A percentile compares a stretch with the other conserved stretches of the same genome.
phyloP scores from a whole-genome alignment of 768 basidiomycete genomes.

The Auricularia cornea region DNA sequence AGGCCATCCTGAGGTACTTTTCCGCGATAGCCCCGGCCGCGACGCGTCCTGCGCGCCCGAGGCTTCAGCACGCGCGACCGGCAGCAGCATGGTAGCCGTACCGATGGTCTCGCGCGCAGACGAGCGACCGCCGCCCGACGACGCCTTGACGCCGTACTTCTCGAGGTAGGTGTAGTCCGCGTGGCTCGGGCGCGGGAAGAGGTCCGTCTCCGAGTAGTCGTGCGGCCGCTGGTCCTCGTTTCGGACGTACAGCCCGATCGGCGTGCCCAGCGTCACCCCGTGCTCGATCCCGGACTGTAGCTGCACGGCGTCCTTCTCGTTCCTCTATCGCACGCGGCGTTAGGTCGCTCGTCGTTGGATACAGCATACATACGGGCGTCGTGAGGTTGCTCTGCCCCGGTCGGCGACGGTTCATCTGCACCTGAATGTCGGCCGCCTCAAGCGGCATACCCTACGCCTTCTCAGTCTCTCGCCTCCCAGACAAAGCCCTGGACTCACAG shows the following conservation, averaged over 20 bases:
- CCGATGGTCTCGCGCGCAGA: slow-evolving; percentile 97
- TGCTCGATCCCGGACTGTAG: slow-evolving; percentile 92
- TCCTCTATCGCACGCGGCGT: slow-evolving; percentile 43
- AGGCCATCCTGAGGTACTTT: slow-evolving; percentile 79
- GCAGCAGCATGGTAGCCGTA: slow-evolving; percentile 18
- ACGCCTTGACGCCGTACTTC: slow-evolving; percentile 96
- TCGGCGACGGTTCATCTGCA: slow-evolving; percentile 81
- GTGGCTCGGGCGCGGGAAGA: slow-evolving; percentile 94
- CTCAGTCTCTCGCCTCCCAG: background rate
- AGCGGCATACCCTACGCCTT: slow-evolving; percentile 66
- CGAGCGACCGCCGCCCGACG: slow-evolving; percentile 90
- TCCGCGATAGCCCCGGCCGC: slow-evolving; percentile 98
- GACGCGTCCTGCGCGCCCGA: slow-evolving; percentile 59
- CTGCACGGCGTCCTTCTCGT: slow-evolving; percentile 91
- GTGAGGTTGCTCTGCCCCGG: slow-evolving; percentile 97
- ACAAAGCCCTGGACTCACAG: slow-evolving; percentile 42
- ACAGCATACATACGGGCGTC: slow-evolving; percentile 65
- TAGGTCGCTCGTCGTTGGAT: background rate
- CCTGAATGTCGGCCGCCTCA: slow-evolving; percentile 75
- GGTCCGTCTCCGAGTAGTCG: slow-evolving; percentile 96
- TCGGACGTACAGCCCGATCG: slow-evolving; percentile 91
- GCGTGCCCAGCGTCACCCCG: slow-evolving; percentile 93
- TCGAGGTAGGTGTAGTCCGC: slow-evolving; percentile 97
- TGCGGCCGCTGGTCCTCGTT: slow-evolving; percentile 98
- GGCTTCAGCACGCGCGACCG: background rate